Percentiles rank a stretch among this genome's conserved stretches.
phyloP scores from a whole-genome alignment of 129 eudicot genomes.

The Dittrichia graveolens region DNA sequence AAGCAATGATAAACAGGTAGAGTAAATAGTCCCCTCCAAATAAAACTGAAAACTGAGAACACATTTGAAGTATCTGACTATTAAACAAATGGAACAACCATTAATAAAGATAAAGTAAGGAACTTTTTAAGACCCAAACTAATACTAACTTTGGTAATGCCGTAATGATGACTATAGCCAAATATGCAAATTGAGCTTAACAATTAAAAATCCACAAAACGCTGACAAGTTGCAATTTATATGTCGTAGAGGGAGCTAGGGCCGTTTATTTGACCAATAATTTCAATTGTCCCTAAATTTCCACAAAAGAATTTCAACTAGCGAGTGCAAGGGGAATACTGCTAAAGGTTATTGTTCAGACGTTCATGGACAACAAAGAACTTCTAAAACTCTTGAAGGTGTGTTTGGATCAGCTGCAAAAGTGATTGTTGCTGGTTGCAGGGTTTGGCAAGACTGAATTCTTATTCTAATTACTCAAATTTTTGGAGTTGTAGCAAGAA shows the following conservation, averaged over 20 bases:
- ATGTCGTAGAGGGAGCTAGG: conserved; percentile 1
- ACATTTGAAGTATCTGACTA: background rate
- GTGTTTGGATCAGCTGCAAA: conserved; percentile 6
- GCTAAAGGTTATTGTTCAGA: conserved; percentile 14
- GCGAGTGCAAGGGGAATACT: background rate
- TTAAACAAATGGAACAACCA: background rate
- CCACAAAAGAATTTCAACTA: too few relatives aligned
- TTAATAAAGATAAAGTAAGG: background rate
- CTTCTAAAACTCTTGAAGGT: background rate
- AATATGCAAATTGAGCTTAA: background rate
- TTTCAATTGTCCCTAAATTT: background rate
- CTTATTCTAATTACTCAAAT: background rate
- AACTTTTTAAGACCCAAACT: background rate
- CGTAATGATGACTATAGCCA: background rate
- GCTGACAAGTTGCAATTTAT: background rate
- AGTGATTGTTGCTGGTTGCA: background rate
- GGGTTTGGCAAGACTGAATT: background rate
- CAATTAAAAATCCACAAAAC: background rate
- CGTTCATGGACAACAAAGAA: conserved; percentile 2
- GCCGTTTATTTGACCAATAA: background rate
- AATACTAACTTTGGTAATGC: background rate
- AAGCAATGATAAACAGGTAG: background rate
- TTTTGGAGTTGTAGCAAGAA: background rate
- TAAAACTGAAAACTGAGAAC: background rate
- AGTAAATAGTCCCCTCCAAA: background rate